A percentile compares a stretch with the other conserved stretches of the same genome.
phyloP scores from a whole-genome alignment of 2,329 filamentous ascomycete species.

The Venturia asperata region DNA sequence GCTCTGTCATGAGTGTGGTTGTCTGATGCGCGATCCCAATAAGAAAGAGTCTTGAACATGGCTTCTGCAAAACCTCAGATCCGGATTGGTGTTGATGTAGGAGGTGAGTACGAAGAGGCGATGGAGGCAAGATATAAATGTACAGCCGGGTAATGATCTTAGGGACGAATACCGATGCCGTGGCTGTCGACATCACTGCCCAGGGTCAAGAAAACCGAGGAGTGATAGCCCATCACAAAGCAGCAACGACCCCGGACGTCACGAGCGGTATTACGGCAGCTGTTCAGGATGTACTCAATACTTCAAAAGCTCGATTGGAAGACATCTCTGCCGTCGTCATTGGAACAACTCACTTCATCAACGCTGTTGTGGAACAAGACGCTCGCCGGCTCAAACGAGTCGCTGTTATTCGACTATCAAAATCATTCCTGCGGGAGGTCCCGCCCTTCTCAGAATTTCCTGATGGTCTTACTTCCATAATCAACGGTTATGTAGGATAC shows the following conservation, averaged over 20 bases:
- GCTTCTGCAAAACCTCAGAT: conserved; percentile 22
- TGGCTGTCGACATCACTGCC: conserved; percentile 28
- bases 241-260: conserved; percentile 32
- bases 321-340: conserved; percentile 42
- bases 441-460: conserved; percentile 48
- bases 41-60: background rate
- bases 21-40: background rate
- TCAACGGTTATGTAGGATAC: conserved; percentile 40
- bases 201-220: conserved; percentile 25
- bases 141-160: background rate
- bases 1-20: background rate
- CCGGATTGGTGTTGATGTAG: conserved; percentile 40
- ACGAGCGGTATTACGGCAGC: conserved; percentile 33
- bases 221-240: conserved; percentile 31
- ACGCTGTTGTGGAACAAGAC: conserved; percentile 46
- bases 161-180: conserved; percentile 32
- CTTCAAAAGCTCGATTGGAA: conserved; percentile 27
- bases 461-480: conserved; percentile 37
- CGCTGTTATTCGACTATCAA: conserved; percentile 46
- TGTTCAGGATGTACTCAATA: conserved; percentile 31
- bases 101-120: conserved; percentile 26
- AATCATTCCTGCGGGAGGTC: conserved; percentile 42
- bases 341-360: conserved; percentile 47
- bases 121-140: background rate
- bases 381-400: conserved; percentile 44